Percentiles rank a stretch among this genome's conserved stretches.
These are phyloP conservation scores for Aspergillus sp. DNA, from an alignment of 2,329 filamentous ascomycete genomes.

Conservation along the genomic window DNA sequence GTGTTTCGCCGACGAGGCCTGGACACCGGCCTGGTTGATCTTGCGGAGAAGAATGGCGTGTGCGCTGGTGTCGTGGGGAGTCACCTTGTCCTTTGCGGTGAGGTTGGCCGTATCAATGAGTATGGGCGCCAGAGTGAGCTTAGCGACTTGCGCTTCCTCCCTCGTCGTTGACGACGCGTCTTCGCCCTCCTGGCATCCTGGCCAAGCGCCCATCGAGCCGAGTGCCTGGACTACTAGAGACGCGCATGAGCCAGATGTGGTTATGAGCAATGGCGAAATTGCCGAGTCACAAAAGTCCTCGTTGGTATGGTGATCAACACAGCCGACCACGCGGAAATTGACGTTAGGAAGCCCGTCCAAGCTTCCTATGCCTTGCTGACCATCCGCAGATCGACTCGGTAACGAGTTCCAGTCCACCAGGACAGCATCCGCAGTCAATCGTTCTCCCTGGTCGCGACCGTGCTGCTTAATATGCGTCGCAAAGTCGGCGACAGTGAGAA, in stretches of 20 bases:
- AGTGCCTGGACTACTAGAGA: slow-evolving; percentile 54
- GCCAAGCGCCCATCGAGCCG: slow-evolving; percentile 45
- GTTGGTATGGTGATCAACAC: slow-evolving; percentile 63
- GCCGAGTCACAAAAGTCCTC: slow-evolving; percentile 49
- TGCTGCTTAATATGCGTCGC: slow-evolving; percentile 19
- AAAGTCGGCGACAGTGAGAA: slow-evolving; percentile 43
- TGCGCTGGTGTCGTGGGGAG: slow-evolving; percentile 48
- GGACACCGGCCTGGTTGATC: slow-evolving; percentile 29
- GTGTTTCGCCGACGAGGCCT: not conserved
- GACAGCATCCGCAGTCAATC: slow-evolving; percentile 23
- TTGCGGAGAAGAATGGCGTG: slow-evolving; percentile 52
- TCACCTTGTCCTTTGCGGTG: slow-evolving; percentile 43
- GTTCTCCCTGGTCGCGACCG: not conserved
- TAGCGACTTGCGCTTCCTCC: slow-evolving; percentile 31
- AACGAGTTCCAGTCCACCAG: slow-evolving; percentile 48
- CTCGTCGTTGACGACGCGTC: slow-evolving; percentile 33
- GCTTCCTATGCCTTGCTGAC: slow-evolving; percentile 44
- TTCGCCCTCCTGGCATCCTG: slow-evolving; percentile 27
- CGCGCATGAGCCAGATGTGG: slow-evolving; percentile 57
- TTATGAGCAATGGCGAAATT: slow-evolving; percentile 51
- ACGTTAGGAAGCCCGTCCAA: slow-evolving; percentile 47
- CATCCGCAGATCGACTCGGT: slow-evolving; percentile 43
- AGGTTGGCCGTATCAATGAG: slow-evolving; percentile 46
- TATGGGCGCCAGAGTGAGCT: slow-evolving; percentile 41
- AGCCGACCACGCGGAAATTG: slow-evolving; percentile 46